phyloP scores from a whole-genome alignment of 345 rosid genomes.

The Hevea brasiliensis region DNA sequence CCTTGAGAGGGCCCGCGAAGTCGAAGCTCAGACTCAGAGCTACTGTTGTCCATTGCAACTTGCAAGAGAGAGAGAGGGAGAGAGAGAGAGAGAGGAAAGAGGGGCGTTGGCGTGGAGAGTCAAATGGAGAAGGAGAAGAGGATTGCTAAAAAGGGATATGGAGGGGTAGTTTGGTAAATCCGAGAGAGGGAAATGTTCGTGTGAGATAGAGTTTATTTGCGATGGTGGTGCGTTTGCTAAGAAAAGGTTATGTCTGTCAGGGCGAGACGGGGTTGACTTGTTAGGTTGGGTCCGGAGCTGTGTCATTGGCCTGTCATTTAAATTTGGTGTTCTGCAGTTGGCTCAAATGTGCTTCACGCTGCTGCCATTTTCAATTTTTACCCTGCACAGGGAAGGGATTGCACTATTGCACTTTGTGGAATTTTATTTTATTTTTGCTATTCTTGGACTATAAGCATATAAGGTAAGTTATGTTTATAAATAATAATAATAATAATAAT shows the following conservation, averaged over 20 bases:
- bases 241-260: neutral
- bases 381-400: too few species aligned
- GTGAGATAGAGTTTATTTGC: neutral
- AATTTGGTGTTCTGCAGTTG: neutral
- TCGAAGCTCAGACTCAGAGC: slow-evolving; percentile 13
- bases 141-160: slow-evolving; percentile 4
- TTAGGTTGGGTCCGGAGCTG: slow-evolving; percentile 5
- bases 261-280: slow-evolving; percentile 23
- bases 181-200: neutral
- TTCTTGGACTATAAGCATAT: too few species aligned
- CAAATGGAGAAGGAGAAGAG: slow-evolving; percentile 4
- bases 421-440: too few species aligned
- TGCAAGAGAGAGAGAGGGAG: neutral
- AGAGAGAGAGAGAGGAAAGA: neutral
- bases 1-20: neutral
- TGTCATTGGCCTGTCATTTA: slow-evolving; percentile 12
- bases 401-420: too few species aligned
- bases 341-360: neutral
- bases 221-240: neutral
- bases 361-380: neutral
- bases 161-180: slow-evolving; percentile 18
- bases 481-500: too few species aligned
- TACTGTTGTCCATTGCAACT: slow-evolving; percentile 18
- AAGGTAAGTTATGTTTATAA: too few species aligned
- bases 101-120: neutral